Evolutionary conservation across 2,329 filamentous ascomycete species (phyloP).

Genomic region (Neonectria hederae): DNA sequence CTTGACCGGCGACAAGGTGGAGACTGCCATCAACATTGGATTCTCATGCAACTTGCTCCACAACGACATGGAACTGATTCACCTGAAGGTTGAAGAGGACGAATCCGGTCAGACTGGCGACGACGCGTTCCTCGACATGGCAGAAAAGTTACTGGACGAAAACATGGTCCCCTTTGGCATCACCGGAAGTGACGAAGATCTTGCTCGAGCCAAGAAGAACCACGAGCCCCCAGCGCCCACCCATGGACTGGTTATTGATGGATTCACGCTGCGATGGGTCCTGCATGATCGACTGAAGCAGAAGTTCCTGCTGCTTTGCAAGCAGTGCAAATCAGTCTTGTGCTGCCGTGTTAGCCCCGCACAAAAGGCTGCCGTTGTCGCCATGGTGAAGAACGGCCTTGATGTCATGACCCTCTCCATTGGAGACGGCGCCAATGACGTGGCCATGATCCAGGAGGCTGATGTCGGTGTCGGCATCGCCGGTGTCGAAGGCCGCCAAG

Average conservation of each 20-base stretch:
- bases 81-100: slow-evolving; percentile 85
- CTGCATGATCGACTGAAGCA: slow-evolving; percentile 85
- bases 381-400: slow-evolving; percentile 92
- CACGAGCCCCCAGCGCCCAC: slow-evolving; percentile 88
- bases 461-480: slow-evolving; percentile 97
- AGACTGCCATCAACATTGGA: slow-evolving; percentile 99
- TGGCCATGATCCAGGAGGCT: slow-evolving; percentile 97
- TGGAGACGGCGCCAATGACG: slow-evolving; percentile 93
- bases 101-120: slow-evolving; percentile 60
- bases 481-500: slow-evolving; percentile 90
- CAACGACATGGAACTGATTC: slow-evolving; percentile 97
- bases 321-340: slow-evolving; percentile 94
- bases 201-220: slow-evolving; percentile 79
- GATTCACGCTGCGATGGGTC: slow-evolving; percentile 89
- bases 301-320: slow-evolving; percentile 94
- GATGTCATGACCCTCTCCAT: slow-evolving; percentile 97
- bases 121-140: slow-evolving; percentile 62
- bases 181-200: slow-evolving; percentile 85
- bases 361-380: slow-evolving; percentile 96
- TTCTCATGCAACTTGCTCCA: slow-evolving; percentile 98
- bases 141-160: slow-evolving; percentile 78
- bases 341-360: slow-evolving; percentile 97
- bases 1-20: slow-evolving; percentile 96
- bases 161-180: slow-evolving; percentile 78
- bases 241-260: slow-evolving; percentile 93